Base-by-base conservation (phyloP, 2,329 filamentous ascomycete species). In the Aspergillus sp. region DNA sequence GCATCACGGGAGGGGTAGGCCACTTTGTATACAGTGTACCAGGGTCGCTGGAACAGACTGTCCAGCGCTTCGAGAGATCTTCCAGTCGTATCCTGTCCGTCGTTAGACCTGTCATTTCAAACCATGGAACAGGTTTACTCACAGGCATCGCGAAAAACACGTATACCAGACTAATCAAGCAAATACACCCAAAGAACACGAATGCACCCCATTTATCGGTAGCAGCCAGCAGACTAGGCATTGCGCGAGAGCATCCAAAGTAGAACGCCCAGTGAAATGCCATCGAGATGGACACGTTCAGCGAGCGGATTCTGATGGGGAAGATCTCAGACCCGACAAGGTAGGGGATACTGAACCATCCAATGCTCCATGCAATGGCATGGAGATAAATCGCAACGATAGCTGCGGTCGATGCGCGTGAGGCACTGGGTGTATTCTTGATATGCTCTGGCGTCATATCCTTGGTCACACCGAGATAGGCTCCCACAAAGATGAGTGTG, bases 321-420 rank as follows among this genome's bases (percentile, higher is more conserved):
- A 74, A 79, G 0, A 78, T 60, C 50, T 79, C 76, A 1, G 67
- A 69, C 3, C 71, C 72, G 48, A 79, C 76, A 4, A 79, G 66
- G 47, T 77, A 79, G 0, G 76, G 76, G 1, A 79, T 68, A 25
- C 72, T 66, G 44, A 47, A 67, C 66, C 58, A 65, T 58, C 70
- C 71, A 19, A 71, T 66, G 16, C 70, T 68, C 56, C 76, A 79
- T 4, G 75, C 77, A 43, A 79, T 76, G 0, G 67, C 76, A 47
- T 79, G 76, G 6, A 78, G 60, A 45, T 75, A 79, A 17, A 79
- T 70, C 2, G 72, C 69, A 0, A 75, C 76, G 19, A 79, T 69
- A 3, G 76, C 76, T 0, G 60, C 73, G 29, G 74, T 59, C 0
- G 68, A 70, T 4, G 75, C 64, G 1, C 58, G 67, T 49, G 3